These are phyloP conservation scores for Lantana camara DNA, from an alignment of 257 asterid species.

Conservation along the genomic window DNA sequence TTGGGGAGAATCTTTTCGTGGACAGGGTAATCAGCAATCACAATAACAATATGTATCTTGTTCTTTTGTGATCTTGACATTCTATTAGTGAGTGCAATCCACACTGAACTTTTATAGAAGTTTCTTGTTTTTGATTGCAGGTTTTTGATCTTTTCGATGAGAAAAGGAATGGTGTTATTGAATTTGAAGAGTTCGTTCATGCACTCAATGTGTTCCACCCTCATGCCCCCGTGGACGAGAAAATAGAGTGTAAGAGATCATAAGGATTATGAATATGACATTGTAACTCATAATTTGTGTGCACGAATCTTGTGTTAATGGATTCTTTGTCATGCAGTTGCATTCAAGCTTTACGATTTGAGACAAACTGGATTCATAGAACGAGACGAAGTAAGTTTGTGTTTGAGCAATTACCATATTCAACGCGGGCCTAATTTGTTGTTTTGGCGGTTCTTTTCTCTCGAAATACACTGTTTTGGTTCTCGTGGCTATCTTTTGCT, in stretches of 20 bases:
- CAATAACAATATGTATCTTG: conserved; percentile 7
- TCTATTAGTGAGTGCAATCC: neutral
- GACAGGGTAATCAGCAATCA: conserved; percentile 63
- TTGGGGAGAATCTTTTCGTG: conserved; percentile 75
- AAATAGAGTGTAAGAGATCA: conserved; percentile 60
- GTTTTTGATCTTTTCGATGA: conserved; percentile 81
- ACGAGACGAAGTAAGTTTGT: conserved; percentile 52
- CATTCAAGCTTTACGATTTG: conserved; percentile 61
- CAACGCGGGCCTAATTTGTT: neutral
- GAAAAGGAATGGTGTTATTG: conserved; percentile 78
- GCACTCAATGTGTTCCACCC: conserved; percentile 82
- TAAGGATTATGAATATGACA: conserved; percentile 26
- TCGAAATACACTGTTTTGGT: neutral
- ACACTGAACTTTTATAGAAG: neutral
- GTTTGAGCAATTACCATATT: neutral
- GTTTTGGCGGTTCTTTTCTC: neutral
- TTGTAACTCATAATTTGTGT: conserved; percentile 37
- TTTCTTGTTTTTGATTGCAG: conserved; percentile 38
- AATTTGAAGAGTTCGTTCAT: conserved; percentile 79
- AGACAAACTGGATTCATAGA: conserved; percentile 62
- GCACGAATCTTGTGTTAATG: too few species aligned
- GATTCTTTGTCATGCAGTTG: conserved; percentile 42
- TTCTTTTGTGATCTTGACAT: conserved; percentile 14
- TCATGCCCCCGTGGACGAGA: conserved; percentile 60
- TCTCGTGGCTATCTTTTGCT: neutral